Evolutionary conservation across 2,329 filamentous ascomycete species (phyloP).

Genomic region (Aspergillus novofumigatus): DNA sequence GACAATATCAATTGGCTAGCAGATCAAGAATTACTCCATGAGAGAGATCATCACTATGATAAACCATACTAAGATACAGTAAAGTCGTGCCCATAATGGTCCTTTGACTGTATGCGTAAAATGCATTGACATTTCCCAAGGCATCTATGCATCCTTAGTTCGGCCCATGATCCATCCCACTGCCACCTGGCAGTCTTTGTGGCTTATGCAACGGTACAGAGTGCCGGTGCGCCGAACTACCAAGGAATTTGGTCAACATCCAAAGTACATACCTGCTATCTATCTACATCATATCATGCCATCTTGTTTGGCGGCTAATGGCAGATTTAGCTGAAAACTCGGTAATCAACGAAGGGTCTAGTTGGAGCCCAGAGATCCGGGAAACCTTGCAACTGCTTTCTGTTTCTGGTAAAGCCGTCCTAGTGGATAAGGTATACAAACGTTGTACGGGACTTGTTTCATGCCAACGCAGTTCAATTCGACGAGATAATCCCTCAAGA

Average conservation of each 20-base stretch:
- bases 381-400: neutral
- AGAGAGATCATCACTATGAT: neutral
- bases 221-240: neutral
- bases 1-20: neutral
- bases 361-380: neutral
- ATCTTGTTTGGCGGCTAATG: neutral
- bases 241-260: neutral
- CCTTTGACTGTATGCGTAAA: neutral
- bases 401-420: neutral
- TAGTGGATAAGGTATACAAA: neutral
- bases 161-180: neutral
- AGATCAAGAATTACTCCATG: neutral
- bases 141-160: conserved; percentile 6
- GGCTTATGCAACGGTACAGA: neutral
- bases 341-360: too few relatives aligned
- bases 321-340: neutral
- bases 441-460: neutral
- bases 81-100: neutral
- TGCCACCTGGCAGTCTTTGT: neutral
- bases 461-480: neutral
- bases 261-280: neutral
- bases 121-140: neutral
- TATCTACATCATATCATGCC: neutral
- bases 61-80: neutral
- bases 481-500: neutral